Evolutionary conservation across 768 basidiomycete species (phyloP).

Genomic region (Lactifluus subvellereus): DNA sequence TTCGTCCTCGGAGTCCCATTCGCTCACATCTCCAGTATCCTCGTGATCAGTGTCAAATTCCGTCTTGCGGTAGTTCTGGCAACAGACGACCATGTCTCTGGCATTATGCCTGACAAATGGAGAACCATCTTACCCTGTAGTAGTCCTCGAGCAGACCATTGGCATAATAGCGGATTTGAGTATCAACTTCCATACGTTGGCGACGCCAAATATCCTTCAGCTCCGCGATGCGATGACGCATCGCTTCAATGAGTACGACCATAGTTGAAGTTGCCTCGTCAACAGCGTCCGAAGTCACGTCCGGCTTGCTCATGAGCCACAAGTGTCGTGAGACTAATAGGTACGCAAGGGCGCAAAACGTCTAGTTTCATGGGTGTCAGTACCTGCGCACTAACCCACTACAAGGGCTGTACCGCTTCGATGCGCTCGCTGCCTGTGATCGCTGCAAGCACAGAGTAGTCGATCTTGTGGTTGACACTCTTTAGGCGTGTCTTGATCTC

Average conservation of each 20-base stretch:
- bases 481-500: constrained; percentile 12
- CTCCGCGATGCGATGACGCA: constrained; percentile 4
- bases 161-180: constrained; percentile 17
- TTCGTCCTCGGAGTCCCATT: constrained; percentile 18
- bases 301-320: constrained; percentile 7
- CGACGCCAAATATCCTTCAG: constrained; percentile 19
- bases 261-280: constrained; percentile 2
- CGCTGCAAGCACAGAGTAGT: constrained; percentile 13
- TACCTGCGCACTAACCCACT: neutral
- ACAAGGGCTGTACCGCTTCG: constrained; percentile 3
- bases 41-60: constrained; percentile 15
- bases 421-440: constrained; percentile 14
- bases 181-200: constrained; percentile 18
- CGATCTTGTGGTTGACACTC: constrained; percentile 16
- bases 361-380: neutral
- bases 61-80: constrained; percentile 11
- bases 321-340: constrained; percentile 13
- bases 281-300: neutral
- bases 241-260: neutral
- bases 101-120: neutral
- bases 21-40: neutral
- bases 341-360: constrained; percentile 2
- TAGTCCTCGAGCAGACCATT: constrained; percentile 19
- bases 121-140: constrained; percentile 9
- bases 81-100: neutral